Evolutionary conservation across 2,329 filamentous ascomycete species (phyloP).

Genomic region (Fonsecaea erecta): DNA sequence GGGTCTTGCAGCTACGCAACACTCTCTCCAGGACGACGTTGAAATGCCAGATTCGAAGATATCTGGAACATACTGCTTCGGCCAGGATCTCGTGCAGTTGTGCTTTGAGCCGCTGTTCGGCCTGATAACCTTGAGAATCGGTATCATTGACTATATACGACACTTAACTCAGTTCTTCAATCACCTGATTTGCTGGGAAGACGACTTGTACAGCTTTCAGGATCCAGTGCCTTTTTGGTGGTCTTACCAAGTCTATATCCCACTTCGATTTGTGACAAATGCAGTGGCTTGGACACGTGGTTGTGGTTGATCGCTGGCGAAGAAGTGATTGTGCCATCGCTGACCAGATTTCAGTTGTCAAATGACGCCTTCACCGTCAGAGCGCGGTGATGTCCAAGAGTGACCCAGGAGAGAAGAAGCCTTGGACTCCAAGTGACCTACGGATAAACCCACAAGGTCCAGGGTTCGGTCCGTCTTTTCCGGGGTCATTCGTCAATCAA

Average conservation of each 20-base stretch:
- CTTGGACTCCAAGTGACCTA: background rate
- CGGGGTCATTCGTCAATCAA: background rate
- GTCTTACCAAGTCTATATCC: conserved; percentile 31
- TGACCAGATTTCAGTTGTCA: background rate
- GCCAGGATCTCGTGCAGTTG: conserved; percentile 63
- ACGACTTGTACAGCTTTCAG: conserved; percentile 54
- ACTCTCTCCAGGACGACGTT: background rate
- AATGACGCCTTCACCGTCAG: background rate
- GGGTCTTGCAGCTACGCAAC: conserved; percentile 21
- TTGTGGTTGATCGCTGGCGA: background rate
- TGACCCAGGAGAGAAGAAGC: background rate
- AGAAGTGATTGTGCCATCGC: background rate
- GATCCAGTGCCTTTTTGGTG: conserved; percentile 52
- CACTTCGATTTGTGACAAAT: conserved; percentile 15
- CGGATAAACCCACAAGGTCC: background rate
- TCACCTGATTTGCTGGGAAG: conserved; percentile 55
- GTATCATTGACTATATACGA: conserved; percentile 26
- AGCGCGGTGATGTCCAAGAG: background rate
- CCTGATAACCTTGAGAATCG: conserved; percentile 39
- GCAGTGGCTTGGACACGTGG: background rate
- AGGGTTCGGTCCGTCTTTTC: background rate
- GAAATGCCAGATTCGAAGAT: conserved; percentile 4
- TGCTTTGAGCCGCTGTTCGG: conserved; percentile 55
- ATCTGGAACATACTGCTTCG: conserved; percentile 64
- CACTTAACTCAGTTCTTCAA: conserved; percentile 43